Percentiles rank a stretch among this genome's conserved stretches.
These are phyloP conservation scores for Amphibolis antarctica DNA, from an alignment of 106 monocot genomes.

Conservation along the genomic window DNA sequence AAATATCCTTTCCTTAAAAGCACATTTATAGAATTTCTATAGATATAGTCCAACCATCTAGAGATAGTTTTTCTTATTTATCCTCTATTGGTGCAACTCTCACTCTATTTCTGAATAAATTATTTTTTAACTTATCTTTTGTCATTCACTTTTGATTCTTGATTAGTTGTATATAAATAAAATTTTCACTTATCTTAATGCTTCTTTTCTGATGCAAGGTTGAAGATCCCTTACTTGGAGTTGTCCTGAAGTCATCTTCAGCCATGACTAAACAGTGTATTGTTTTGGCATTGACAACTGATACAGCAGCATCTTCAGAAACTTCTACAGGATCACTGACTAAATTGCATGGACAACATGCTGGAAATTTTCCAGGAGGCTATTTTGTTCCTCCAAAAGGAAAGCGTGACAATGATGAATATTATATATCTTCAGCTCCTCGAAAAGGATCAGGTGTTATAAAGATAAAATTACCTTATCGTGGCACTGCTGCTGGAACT, in stretches of 20 bases:
- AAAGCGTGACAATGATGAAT: constrained; percentile 80
- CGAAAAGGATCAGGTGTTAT: constrained; percentile 62
- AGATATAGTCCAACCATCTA: no score
- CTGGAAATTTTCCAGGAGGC: constrained; percentile 32
- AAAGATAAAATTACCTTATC: constrained; percentile 70
- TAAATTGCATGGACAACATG: constrained; percentile 33
- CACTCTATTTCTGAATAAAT: no score
- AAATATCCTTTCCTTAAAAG: no score
- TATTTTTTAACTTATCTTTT: no score
- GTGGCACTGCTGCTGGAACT: constrained; percentile 57
- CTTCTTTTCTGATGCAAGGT: constrained; percentile 26
- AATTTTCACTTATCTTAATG: not conserved
- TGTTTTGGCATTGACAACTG: constrained; percentile 60
- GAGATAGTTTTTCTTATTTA: no score
- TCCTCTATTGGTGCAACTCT: no score
- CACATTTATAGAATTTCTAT: no score
- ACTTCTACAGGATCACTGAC: constrained; percentile 10
- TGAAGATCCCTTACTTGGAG: constrained; percentile 85
- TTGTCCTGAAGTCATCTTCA: constrained; percentile 66
- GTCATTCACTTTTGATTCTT: not conserved
- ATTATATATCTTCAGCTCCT: constrained; percentile 40
- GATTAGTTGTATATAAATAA: not conserved
- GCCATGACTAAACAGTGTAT: constrained; percentile 52
- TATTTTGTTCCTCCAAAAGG: constrained; percentile 77
- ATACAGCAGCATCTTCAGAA: constrained; percentile 35